Evolutionary conservation across 73 alveolate genomes (phyloP).

Genomic region (Paramecium caudatum): DNA sequence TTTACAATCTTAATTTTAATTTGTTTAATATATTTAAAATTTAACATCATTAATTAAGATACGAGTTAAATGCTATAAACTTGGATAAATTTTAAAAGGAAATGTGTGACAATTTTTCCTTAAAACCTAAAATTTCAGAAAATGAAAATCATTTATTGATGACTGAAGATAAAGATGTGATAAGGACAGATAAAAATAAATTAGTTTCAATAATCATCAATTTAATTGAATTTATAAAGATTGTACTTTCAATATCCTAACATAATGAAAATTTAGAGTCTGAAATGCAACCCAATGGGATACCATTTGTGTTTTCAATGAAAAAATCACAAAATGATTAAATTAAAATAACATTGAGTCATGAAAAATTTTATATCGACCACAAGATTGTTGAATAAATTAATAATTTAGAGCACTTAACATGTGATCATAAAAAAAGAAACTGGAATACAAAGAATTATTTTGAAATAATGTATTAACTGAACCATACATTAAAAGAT

Average conservation of each 20-base stretch:
- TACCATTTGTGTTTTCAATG: too few species aligned
- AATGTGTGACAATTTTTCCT: too few species aligned
- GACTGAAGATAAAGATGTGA: background rate
- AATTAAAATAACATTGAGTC: background rate
- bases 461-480: background rate
- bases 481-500: background rate
- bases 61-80: background rate
- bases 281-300: conserved; percentile 32
- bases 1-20: background rate
- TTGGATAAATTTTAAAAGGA: background rate
- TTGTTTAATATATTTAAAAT: conserved; percentile 34
- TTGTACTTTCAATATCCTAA: background rate
- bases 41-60: background rate
- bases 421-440: conserved; percentile 25
- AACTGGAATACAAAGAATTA: conserved; percentile 25
- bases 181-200: conserved; percentile 33
- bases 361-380: conserved; percentile 2
- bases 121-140: background rate
- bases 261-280: background rate
- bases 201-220: conserved; percentile 28
- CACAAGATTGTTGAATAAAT: background rate
- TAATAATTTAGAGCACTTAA: background rate
- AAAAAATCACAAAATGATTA: background rate
- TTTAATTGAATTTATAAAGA: conserved; percentile 25
- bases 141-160: too few species aligned